Base-by-base conservation (phyloP, 192 early-diverging fungal genomes). In the Rhizoclosmatium sp. region DNA sequence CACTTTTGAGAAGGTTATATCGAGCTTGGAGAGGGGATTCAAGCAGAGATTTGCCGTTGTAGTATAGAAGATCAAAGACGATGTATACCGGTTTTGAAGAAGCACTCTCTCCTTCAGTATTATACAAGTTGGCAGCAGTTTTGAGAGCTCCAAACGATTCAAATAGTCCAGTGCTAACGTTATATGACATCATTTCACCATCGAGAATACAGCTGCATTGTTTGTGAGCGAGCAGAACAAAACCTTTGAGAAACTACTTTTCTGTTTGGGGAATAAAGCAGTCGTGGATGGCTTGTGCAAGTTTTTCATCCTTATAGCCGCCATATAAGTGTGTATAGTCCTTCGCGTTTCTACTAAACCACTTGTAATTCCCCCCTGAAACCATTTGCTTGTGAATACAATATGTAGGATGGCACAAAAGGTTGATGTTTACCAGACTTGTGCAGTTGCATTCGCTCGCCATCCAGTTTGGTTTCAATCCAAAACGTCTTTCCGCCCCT, bases 391-490 rank as follows among this genome's bases (percentile, higher is more conserved):
- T 0, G 56, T 12, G 39, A 40, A 31, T 31, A 3, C 42, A 47
- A 69, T 69, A 44, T 16, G 46, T 46, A 41, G 5, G 40, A 10
- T 58, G 40, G 40, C 21, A 16, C 62, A 46, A 45, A 56, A 14
- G 59, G n/a, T n/a, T 61, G 46, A 14, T 81, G 75, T 1, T 78
- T 79, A 61, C 87, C 83, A 46, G 88, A 82, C 80, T 85, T 87
- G 68, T 95, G 93, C 66, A 94, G 76, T 74, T 92, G 92, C 1
- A 93, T 85, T 59, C 94, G 83, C 71, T 95, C 94, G 2, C 94
- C 94, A 72, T 95, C 94, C 2, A 95, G 71, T 69, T 95, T 95
- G n/a, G 92, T 90, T 78, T 95, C 92, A 23, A 95, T 90, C 84
- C 90, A 95, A 83, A 94, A 95, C 41, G 78, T 65, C 42, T 82